These are phyloP conservation scores for Plenodomus lindquistii DNA, from an alignment of 2,329 filamentous ascomycete genomes.

Conservation along the genomic window DNA sequence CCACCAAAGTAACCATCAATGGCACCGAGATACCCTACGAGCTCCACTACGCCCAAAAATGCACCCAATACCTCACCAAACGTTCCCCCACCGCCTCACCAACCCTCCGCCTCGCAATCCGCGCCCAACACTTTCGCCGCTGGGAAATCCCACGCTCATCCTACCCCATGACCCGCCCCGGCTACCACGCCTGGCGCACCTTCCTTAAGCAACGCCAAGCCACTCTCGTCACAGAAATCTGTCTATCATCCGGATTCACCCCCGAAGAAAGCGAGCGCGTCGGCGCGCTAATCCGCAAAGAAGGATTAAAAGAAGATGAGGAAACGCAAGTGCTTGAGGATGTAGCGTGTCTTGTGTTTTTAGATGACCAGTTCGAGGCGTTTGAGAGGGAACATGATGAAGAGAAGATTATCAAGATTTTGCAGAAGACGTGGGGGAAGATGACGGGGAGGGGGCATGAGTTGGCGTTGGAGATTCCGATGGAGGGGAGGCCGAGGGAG, in stretches of 20 bases:
- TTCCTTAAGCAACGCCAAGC: constrained; percentile 74
- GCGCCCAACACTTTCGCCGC: constrained; percentile 82
- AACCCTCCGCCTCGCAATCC: constrained; percentile 72
- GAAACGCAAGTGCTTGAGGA: constrained; percentile 81
- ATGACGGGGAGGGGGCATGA: constrained; percentile 43
- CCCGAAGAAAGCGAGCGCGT: constrained; percentile 63
- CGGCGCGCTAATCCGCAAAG: constrained; percentile 76
- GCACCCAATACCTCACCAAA: constrained; percentile 71
- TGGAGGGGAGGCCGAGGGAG: constrained; percentile 34
- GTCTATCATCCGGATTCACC: constrained; percentile 55
- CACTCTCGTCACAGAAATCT: constrained; percentile 60
- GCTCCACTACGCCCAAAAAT: constrained; percentile 78
- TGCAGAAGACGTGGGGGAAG: constrained; percentile 49
- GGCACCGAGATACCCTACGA: constrained; percentile 67
- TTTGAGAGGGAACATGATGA: constrained; percentile 77
- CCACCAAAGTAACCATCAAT: constrained; percentile 56
- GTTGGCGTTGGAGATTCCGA: constrained; percentile 40
- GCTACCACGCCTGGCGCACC: constrained; percentile 80
- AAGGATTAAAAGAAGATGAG: constrained; percentile 66
- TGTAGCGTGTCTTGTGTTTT: constrained; percentile 82
- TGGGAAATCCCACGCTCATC: constrained; percentile 79
- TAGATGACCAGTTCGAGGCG: constrained; percentile 83
- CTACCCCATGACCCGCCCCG: constrained; percentile 74
- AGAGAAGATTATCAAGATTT: constrained; percentile 68
- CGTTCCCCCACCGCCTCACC: constrained; percentile 67